Evolutionary conservation across 2,329 filamentous ascomycete species (phyloP).

Genomic region (Pseudogymnoascus sp.): DNA sequence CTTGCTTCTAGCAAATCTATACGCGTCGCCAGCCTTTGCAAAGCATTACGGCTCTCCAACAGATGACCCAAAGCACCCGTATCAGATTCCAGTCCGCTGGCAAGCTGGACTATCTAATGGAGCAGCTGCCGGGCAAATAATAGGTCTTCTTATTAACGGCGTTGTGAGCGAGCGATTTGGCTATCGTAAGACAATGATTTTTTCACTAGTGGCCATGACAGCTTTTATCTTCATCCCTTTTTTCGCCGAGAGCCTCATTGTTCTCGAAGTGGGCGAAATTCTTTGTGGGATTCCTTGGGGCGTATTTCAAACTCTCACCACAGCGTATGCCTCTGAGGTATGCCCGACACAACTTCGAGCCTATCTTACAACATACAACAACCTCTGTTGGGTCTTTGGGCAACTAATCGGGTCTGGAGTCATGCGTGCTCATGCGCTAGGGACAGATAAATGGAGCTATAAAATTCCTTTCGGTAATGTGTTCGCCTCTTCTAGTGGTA

Average conservation of each 20-base stretch:
- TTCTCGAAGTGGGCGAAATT: constrained; percentile 38
- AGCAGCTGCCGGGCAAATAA: constrained; percentile 33
- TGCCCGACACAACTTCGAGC: constrained; percentile 43
- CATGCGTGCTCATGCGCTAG: constrained; percentile 35
- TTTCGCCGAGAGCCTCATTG: constrained; percentile 37
- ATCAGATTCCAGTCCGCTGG: constrained; percentile 35
- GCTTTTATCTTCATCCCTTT: constrained; percentile 39
- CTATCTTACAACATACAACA: constrained; percentile 45
- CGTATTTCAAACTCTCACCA: constrained; percentile 31
- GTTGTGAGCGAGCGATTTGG: constrained; percentile 40
- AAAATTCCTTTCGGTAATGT: constrained; percentile 40
- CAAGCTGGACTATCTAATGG: constrained; percentile 35
- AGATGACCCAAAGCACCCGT: constrained; percentile 18
- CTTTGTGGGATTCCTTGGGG: constrained; percentile 41
- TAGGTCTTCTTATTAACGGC: constrained; percentile 36
- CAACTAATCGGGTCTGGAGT: constrained; percentile 41
- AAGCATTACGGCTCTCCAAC: constrained; percentile 23
- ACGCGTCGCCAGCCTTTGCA: neutral
- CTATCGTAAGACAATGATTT: constrained; percentile 40
- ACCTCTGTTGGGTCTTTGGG: constrained; percentile 46
- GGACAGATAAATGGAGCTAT: constrained; percentile 38
- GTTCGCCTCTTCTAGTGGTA: constrained; percentile 33
- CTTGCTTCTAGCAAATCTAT: neutral
- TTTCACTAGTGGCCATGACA: constrained; percentile 9
- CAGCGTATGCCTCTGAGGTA: constrained; percentile 35